phyloP scores from a whole-genome alignment of 2,329 filamentous ascomycete species.

The Ilyonectria sp. region DNA sequence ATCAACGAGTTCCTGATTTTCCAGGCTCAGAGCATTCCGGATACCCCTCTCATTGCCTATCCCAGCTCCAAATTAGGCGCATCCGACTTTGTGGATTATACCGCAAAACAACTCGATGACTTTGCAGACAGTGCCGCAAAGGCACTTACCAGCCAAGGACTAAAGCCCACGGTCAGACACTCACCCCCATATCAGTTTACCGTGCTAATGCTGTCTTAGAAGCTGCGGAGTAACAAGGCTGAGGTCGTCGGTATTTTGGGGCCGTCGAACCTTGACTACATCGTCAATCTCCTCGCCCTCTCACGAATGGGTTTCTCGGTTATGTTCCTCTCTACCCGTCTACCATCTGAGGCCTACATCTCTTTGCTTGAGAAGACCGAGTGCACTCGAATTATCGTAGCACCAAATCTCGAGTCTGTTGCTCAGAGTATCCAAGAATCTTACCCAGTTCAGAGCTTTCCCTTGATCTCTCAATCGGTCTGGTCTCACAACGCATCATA shows the following conservation, averaged over 20 bases:
- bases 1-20: slow-evolving; percentile 44
- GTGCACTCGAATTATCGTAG: slow-evolving; percentile 35
- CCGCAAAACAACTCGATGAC: slow-evolving; percentile 41
- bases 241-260: slow-evolving; percentile 63
- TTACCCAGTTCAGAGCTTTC: slow-evolving; percentile 31
- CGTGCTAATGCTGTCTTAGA: not conserved
- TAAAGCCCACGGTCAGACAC: slow-evolving; percentile 30
- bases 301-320: slow-evolving; percentile 67
- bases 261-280: slow-evolving; percentile 67
- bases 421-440: slow-evolving; percentile 26
- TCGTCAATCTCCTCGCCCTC: slow-evolving; percentile 67
- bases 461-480: slow-evolving; percentile 19
- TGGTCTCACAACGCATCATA: slow-evolving; percentile 38
- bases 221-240: slow-evolving; percentile 16
- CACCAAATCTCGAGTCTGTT: slow-evolving; percentile 15
- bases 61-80: slow-evolving; percentile 37
- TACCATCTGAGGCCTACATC: slow-evolving; percentile 37
- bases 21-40: slow-evolving; percentile 40
- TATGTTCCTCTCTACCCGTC: slow-evolving; percentile 38
- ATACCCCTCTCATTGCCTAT: slow-evolving; percentile 43
- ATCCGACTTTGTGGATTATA: slow-evolving; percentile 43
- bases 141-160: slow-evolving; percentile 23
- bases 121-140: slow-evolving; percentile 45
- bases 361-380: slow-evolving; percentile 34
- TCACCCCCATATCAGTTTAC: not conserved